Conservation (phyloP, 441 rosid genomes). For the Brassica balearica region DNA sequence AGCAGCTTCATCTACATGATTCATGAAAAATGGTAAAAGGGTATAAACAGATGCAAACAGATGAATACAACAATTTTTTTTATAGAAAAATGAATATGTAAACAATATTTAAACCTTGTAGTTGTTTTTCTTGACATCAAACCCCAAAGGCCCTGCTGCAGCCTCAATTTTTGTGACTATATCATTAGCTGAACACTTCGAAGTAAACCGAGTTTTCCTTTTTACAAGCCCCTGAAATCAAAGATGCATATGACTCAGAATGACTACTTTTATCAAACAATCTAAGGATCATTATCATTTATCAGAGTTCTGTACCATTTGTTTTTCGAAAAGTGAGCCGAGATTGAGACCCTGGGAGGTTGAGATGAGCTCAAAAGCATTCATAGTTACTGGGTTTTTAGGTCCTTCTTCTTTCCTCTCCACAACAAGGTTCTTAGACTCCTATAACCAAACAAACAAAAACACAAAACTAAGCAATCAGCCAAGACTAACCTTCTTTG, state of each 20-base stretch:
- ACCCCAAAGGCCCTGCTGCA: conserved; percentile 91
- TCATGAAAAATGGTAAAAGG: background rate
- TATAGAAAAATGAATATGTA: background rate
- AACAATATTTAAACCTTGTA: conserved; percentile 64
- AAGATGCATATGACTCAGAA: conserved; percentile 11
- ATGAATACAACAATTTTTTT: background rate
- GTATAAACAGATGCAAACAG: conserved; percentile 9
- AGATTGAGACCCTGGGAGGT: conserved; percentile 98
- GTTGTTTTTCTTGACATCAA: conserved; percentile 91
- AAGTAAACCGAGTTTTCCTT: conserved; percentile 93
- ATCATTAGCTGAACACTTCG: conserved; percentile 86
- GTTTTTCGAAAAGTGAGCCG: conserved; percentile 87
- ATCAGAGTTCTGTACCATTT: conserved; percentile 68
- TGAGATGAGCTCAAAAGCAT: conserved; percentile 98
- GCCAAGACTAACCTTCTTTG: background rate
- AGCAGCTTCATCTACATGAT: conserved; percentile 77
- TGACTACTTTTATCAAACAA: conserved; percentile 16
- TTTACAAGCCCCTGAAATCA: conserved; percentile 82
- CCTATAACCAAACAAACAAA: conserved; percentile 51
- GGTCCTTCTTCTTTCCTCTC: conserved; percentile 76
- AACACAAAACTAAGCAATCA: conserved; percentile 32
- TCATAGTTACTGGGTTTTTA: conserved; percentile 83
- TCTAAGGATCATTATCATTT: background rate
- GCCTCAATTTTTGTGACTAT: conserved; percentile 92
- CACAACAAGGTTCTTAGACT: conserved; percentile 81